These are phyloP conservation scores for Pseudoperonospora humuli DNA, from an alignment of 352 stramenopile species.

Conservation along the genomic window DNA sequence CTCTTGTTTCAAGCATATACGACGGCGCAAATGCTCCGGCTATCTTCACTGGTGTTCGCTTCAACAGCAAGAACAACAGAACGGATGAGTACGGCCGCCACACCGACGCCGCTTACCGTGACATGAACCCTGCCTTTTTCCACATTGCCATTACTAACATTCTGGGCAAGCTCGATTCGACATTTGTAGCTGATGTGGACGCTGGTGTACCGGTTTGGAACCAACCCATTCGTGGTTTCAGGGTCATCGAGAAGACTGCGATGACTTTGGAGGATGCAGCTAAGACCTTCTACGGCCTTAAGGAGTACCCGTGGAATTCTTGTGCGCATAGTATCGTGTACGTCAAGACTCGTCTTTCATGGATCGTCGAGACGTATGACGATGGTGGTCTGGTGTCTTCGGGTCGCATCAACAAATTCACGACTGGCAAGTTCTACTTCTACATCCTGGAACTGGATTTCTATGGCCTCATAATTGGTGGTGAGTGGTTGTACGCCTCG, in stretches of 20 bases:
- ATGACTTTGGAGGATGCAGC: conserved; percentile 28
- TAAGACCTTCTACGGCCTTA: conserved; percentile 26
- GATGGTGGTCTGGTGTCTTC: conserved; percentile 25
- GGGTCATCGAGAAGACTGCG: conserved; percentile 23
- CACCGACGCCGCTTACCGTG: conserved; percentile 25
- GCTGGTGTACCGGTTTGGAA: conserved; percentile 39
- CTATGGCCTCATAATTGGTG: conserved; percentile 26
- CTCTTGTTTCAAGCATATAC: conserved; percentile 36
- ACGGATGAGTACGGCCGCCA: conserved; percentile 37
- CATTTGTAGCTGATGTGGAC: conserved; percentile 36
- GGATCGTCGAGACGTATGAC: conserved; percentile 32
- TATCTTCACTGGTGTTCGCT: conserved; percentile 35
- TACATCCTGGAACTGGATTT: conserved; percentile 35
- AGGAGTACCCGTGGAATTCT: conserved; percentile 40
- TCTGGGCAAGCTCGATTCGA: conserved; percentile 27
- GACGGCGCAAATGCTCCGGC: conserved; percentile 20
- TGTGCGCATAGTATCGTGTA: conserved; percentile 34
- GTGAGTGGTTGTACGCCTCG: conserved; percentile 33
- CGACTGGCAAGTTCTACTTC: conserved; percentile 18
- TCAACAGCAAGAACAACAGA: conserved; percentile 18
- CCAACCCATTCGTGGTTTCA: conserved; percentile 39
- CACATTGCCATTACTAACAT: conserved; percentile 39
- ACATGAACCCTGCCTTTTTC: conserved; percentile 42
- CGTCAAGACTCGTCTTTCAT: conserved; percentile 32
- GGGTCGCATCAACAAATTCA: conserved; percentile 21